Percentiles rank a stretch among this genome's conserved stretches.
Evolutionary conservation across 257 asterid species (phyloP).

Genomic region (Nicotiana sylvestris): DNA sequence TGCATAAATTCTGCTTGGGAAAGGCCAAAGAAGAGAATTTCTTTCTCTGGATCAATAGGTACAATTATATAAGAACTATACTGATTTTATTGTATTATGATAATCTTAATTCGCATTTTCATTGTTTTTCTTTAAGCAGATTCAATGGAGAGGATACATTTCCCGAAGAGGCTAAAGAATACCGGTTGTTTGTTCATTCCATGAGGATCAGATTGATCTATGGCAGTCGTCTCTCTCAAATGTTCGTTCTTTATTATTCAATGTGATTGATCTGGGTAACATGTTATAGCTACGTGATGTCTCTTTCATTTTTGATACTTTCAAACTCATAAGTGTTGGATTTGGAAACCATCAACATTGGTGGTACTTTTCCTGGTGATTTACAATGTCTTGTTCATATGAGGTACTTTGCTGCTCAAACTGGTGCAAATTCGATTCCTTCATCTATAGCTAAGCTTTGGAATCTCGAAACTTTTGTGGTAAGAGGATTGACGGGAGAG

Average conservation of each 20-base stretch:
- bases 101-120: too few species aligned
- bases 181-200: neutral
- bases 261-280: neutral
- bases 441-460: neutral
- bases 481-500: neutral
- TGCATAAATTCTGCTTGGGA: neutral
- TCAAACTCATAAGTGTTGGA: conserved; percentile 11
- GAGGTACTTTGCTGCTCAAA: neutral
- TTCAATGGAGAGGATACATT: neutral
- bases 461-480: neutral
- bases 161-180: neutral
- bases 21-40: conserved; percentile 10
- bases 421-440: neutral
- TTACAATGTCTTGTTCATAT: neutral
- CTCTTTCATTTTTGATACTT: neutral
- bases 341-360: neutral
- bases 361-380: neutral
- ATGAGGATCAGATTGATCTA: neutral
- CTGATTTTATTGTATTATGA: neutral
- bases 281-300: too few species aligned
- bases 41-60: neutral
- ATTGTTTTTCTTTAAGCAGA: neutral
- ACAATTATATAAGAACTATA: neutral
- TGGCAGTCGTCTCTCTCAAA: neutral
- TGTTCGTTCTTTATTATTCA: neutral